phyloP scores from a whole-genome alignment of 2,329 filamentous ascomycete genomes.

The Sporothrix curviconia region DNA sequence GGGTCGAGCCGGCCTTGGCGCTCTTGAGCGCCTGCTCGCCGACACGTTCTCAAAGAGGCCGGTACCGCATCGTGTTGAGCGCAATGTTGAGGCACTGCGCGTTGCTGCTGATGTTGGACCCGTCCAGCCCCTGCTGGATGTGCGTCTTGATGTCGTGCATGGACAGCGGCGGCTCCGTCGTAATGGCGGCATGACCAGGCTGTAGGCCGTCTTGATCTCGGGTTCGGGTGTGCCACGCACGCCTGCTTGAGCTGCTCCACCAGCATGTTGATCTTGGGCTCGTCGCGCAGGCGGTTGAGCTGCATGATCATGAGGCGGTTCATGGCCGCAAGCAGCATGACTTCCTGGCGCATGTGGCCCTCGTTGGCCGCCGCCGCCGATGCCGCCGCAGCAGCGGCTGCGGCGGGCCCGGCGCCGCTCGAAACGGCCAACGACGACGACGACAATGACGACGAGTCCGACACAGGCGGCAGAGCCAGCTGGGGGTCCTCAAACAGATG shows the following conservation, averaged over 20 bases:
- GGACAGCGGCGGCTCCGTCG: slow-evolving; percentile 54
- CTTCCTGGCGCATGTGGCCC: slow-evolving; percentile 47
- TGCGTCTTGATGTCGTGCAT: slow-evolving; percentile 74
- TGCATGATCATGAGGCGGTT: slow-evolving; percentile 70
- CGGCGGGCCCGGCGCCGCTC: neutral
- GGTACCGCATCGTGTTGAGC: slow-evolving; percentile 76
- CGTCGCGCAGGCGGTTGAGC: slow-evolving; percentile 49
- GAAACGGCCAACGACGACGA: slow-evolving; percentile 23
- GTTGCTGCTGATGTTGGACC: slow-evolving; percentile 64
- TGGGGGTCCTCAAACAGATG: slow-evolving; percentile 55
- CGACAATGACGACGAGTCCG: slow-evolving; percentile 25
- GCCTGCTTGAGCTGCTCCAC: slow-evolving; percentile 61
- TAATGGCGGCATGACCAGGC: slow-evolving; percentile 66
- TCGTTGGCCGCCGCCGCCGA: slow-evolving; percentile 28
- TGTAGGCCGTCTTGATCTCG: slow-evolving; percentile 73
- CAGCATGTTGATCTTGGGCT: slow-evolving; percentile 52
- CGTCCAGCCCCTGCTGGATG: slow-evolving; percentile 65
- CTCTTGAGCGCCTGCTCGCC: slow-evolving; percentile 76
- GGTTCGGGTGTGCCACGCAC: slow-evolving; percentile 63
- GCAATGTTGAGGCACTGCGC: slow-evolving; percentile 75
- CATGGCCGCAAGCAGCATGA: slow-evolving; percentile 59
- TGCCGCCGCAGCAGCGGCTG: slow-evolving; percentile 22
- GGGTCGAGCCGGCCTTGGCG: slow-evolving; percentile 59
- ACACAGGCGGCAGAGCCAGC: slow-evolving; percentile 43
- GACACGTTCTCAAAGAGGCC: slow-evolving; percentile 77